A percentile compares a stretch with the other conserved stretches of the same genome.
Evolutionary conservation across 2,329 filamentous ascomycete genomes (phyloP).

Genomic region (Grosmannia serpens): DNA sequence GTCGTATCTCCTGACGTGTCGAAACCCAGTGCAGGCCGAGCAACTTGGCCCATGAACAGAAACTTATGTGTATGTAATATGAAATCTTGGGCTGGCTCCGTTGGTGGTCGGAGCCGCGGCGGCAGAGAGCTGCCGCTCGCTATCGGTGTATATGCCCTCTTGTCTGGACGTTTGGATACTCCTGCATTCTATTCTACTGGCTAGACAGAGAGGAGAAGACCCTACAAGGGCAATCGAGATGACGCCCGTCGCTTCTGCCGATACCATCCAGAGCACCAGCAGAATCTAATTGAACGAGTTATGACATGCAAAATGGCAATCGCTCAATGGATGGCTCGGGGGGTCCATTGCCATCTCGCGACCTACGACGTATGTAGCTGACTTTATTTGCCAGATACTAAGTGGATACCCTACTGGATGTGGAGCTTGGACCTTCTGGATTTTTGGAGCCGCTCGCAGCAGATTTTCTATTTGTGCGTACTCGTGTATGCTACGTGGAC

Average conservation of each 20-base stretch:
- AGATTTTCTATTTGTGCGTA: too few relatives aligned
- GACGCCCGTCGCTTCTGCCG: not conserved
- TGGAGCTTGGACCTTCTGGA: not conserved
- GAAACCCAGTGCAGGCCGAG: not conserved
- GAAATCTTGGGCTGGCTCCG: not conserved
- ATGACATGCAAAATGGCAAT: too few relatives aligned
- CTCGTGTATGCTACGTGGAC: not conserved
- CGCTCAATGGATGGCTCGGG: too few relatives aligned
- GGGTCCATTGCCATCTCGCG: not conserved
- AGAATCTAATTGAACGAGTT: not conserved
- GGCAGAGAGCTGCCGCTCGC: not conserved
- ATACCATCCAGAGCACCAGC: not conserved
- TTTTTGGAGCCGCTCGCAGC: not conserved
- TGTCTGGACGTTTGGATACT: too few relatives aligned
- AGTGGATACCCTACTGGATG: not conserved
- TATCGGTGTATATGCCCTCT: not conserved
- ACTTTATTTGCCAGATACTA: slow-evolving; percentile 1
- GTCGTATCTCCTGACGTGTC: not conserved
- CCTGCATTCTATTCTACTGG: not conserved
- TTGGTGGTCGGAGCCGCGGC: not conserved
- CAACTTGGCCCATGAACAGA: not conserved
- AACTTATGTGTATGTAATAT: not conserved
- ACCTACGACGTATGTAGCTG: too few relatives aligned
- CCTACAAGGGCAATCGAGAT: not conserved
- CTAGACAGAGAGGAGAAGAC: not conserved